phyloP scores from a whole-genome alignment of 805 yeast genomes.

The Yamadazyma laniorum region DNA sequence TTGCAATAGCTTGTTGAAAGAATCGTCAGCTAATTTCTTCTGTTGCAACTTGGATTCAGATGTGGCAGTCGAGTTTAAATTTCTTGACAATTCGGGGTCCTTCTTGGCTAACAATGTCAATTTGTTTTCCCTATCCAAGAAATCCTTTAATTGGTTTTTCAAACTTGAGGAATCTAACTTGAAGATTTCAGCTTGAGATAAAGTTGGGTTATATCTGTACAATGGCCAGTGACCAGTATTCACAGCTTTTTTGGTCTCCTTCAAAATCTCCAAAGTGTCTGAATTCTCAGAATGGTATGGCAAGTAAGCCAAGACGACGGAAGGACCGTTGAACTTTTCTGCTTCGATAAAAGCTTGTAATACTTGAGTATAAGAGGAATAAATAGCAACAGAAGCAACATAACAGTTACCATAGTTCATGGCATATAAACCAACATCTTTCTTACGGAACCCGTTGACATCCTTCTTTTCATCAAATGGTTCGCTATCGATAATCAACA shows the following conservation, averaged over 20 bases:
- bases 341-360: constrained; percentile 88
- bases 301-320: constrained; percentile 84
- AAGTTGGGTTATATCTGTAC: constrained; percentile 75
- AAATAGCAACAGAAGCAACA: constrained; percentile 92
- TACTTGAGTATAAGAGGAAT: constrained; percentile 90
- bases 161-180: constrained; percentile 82
- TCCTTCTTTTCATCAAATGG: constrained; percentile 48
- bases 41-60: constrained; percentile 58
- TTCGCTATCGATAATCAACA: constrained; percentile 84
- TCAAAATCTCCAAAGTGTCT: constrained; percentile 68
- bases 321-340: constrained; percentile 84
- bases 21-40: constrained; percentile 66
- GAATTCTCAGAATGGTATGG: constrained; percentile 69
- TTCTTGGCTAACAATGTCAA: constrained; percentile 70
- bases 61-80: constrained; percentile 61
- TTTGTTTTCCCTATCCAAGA: constrained; percentile 87
- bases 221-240: constrained; percentile 97
- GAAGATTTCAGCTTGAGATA: constrained; percentile 57
- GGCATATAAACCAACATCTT: constrained; percentile 91
- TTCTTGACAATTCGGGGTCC: constrained; percentile 75
- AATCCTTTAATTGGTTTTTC: constrained; percentile 70
- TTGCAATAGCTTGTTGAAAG: constrained; percentile 73
- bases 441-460: constrained; percentile 60
- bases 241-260: constrained; percentile 85
- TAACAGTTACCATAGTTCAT: constrained; percentile 88